Conservation (phyloP, 148 eudicot species). For the Rhododendron molle region DNA sequence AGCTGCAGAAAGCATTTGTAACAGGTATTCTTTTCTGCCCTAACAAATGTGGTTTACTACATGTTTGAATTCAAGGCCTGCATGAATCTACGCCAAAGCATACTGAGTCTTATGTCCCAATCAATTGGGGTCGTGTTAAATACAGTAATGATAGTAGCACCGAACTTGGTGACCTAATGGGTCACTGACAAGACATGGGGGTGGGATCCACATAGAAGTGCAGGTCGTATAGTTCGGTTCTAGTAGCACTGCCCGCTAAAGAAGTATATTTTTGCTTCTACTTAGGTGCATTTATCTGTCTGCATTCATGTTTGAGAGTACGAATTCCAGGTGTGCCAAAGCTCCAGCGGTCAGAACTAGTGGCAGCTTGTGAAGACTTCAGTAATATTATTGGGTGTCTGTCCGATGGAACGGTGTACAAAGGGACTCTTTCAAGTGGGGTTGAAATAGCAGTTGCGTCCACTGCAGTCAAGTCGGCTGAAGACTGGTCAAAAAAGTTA, state of each 20-base stretch:
- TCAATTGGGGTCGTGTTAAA: neutral
- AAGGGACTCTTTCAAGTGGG: slow-evolving; percentile 88
- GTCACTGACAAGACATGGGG: neutral
- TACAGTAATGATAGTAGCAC: neutral
- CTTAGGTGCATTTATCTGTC: neutral
- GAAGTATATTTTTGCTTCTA: neutral
- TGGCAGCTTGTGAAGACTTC: slow-evolving; percentile 81
- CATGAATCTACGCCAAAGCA: neutral
- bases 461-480: slow-evolving; percentile 45
- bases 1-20: slow-evolving; percentile 81
- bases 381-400: slow-evolving; percentile 75
- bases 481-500: slow-evolving; percentile 56
- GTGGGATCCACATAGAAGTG: neutral
- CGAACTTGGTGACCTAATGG: neutral
- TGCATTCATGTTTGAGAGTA: slow-evolving; percentile 6
- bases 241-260: neutral
- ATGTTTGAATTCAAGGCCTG: neutral
- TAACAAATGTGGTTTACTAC: neutral
- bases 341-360: slow-evolving; percentile 75
- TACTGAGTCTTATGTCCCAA: neutral
- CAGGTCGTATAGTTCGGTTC: neutral
- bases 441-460: slow-evolving; percentile 85
- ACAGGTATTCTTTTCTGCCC: slow-evolving; percentile 42
- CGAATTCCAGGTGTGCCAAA: slow-evolving; percentile 67
- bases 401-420: slow-evolving; percentile 60